A percentile compares a stretch with the other conserved stretches of the same genome.
phyloP scores from a whole-genome alignment of 768 basidiomycete species.

The Asterophora parasitica region DNA sequence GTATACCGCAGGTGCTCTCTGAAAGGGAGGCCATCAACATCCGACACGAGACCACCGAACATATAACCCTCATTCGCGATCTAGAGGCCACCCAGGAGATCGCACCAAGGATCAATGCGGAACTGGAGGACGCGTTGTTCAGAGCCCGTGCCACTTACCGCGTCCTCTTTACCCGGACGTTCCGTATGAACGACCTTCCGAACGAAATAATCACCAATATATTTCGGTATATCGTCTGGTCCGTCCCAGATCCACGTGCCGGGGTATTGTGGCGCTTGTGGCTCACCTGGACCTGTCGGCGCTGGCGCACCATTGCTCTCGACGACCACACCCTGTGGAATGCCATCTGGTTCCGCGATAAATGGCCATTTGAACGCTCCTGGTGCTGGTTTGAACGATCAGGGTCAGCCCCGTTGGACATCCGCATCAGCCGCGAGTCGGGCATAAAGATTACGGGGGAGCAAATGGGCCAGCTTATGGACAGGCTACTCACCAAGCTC shows the following conservation, averaged over 20 bases:
- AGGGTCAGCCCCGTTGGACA: slow-evolving; percentile 47
- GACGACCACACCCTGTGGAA: slow-evolving; percentile 56
- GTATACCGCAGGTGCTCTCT: slow-evolving; percentile 18
- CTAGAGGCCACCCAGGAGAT: slow-evolving; percentile 10
- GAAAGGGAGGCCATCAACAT: slow-evolving; percentile 11
- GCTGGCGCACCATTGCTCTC: slow-evolving; percentile 48
- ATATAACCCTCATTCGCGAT: slow-evolving; percentile 11
- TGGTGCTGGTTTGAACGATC: slow-evolving; percentile 56
- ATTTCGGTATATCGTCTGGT: slow-evolving; percentile 58
- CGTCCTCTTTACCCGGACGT: slow-evolving; percentile 31
- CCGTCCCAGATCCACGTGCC: slow-evolving; percentile 28
- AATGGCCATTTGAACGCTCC: slow-evolving; percentile 45
- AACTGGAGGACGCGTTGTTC: slow-evolving; percentile 26
- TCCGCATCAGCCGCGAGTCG: slow-evolving; percentile 50
- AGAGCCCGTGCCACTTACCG: slow-evolving; percentile 30
- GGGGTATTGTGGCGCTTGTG: slow-evolving; percentile 38
- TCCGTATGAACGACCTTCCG: slow-evolving; percentile 60
- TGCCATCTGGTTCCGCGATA: slow-evolving; percentile 58
- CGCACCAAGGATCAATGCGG: neutral
- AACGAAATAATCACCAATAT: slow-evolving; percentile 62
- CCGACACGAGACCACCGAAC: slow-evolving; percentile 14
- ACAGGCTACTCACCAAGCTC: slow-evolving; percentile 47
- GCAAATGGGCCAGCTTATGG: slow-evolving; percentile 44
- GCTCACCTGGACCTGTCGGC: slow-evolving; percentile 56
- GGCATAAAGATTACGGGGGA: slow-evolving; percentile 32